These are phyloP conservation scores for Penicillium nordicum DNA, from an alignment of 2,329 filamentous ascomycete species.

Conservation along the genomic window DNA sequence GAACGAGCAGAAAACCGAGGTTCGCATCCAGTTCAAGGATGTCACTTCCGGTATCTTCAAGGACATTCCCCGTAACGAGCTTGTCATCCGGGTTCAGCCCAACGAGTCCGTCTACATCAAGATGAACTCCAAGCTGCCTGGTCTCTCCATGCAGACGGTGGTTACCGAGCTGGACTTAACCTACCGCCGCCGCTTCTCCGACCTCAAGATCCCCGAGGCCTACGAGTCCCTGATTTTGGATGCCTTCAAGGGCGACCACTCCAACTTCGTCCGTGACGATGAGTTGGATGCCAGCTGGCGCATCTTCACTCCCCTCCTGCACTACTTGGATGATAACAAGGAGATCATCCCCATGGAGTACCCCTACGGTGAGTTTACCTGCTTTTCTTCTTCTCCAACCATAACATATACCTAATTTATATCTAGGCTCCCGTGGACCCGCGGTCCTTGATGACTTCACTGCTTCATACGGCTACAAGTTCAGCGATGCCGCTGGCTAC, in stretches of 20 bases:
- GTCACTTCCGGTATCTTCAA: slow-evolving; percentile 99
- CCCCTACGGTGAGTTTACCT: slow-evolving; percentile 77
- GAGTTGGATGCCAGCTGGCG: slow-evolving; percentile 98
- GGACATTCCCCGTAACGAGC: slow-evolving; percentile 97
- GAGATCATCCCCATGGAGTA: slow-evolving; percentile 99
- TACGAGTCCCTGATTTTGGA: slow-evolving; percentile 98
- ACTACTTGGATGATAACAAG: slow-evolving; percentile 99
- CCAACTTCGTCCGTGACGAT: slow-evolving; percentile 96
- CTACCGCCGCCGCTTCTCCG: slow-evolving; percentile 96
- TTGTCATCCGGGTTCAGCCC: slow-evolving; percentile 98
- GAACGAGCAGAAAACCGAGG: slow-evolving; percentile 99
- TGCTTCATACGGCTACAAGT: slow-evolving; percentile 96
- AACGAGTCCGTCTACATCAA: slow-evolving; percentile 99
- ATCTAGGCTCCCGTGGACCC: slow-evolving; percentile 85
- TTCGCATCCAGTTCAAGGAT: slow-evolving; percentile 98
- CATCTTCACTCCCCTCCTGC: slow-evolving; percentile 94
- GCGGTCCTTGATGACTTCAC: slow-evolving; percentile 98
- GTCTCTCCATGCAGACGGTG: slow-evolving; percentile 98
- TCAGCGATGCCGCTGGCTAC: slow-evolving; percentile 93
- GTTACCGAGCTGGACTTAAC: slow-evolving; percentile 97
- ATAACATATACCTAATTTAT: neutral
- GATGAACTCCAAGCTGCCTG: slow-evolving; percentile 99
- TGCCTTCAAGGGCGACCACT: slow-evolving; percentile 97
- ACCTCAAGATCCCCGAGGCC: slow-evolving; percentile 98
- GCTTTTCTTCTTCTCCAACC: neutral